phyloP scores from a whole-genome alignment of 2,329 filamentous ascomycete species.

The Pyrenophora seminiperda region DNA sequence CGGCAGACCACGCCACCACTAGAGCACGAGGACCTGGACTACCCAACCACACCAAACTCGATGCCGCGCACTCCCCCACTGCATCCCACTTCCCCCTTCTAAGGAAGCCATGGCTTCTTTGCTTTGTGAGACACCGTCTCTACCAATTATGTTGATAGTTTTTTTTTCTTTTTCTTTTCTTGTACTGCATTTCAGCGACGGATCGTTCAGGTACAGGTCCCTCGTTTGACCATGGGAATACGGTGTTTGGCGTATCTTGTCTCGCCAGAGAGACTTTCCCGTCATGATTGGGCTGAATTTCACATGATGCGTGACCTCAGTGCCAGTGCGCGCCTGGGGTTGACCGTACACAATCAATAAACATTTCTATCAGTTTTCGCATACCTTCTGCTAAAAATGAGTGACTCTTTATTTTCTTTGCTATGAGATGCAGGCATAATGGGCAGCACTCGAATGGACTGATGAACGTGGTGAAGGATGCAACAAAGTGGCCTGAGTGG shows the following conservation, averaged over 20 bases:
- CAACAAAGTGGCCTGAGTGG: slow-evolving; percentile 6
- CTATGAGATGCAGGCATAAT: background rate
- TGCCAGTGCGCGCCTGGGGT: slow-evolving; percentile 38
- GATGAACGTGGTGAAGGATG: background rate
- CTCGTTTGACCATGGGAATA: slow-evolving; percentile 39
- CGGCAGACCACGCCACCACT: slow-evolving; percentile 72
- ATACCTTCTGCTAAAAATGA: background rate
- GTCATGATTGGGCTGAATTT: slow-evolving; percentile 8
- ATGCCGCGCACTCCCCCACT: slow-evolving; percentile 70
- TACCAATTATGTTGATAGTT: slow-evolving; percentile 30
- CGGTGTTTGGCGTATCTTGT: slow-evolving; percentile 35
- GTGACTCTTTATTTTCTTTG: slow-evolving; percentile 2
- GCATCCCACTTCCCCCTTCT: slow-evolving; percentile 43
- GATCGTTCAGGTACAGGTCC: slow-evolving; percentile 37
- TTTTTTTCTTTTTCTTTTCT: slow-evolving; percentile 13
- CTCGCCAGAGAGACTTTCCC: slow-evolving; percentile 9
- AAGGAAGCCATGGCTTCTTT: slow-evolving; percentile 18
- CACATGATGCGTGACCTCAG: slow-evolving; percentile 24
- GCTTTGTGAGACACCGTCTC: slow-evolving; percentile 27
- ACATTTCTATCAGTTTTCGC: slow-evolving; percentile 16
- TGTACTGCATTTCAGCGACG: slow-evolving; percentile 48
- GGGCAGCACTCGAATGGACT: background rate
- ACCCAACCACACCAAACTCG: slow-evolving; percentile 72
- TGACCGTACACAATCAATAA: slow-evolving; percentile 26
- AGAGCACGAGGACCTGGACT: slow-evolving; percentile 62